phyloP scores from a whole-genome alignment of 495 filamentous ascomycete species.

The Aspergillus wentii region DNA sequence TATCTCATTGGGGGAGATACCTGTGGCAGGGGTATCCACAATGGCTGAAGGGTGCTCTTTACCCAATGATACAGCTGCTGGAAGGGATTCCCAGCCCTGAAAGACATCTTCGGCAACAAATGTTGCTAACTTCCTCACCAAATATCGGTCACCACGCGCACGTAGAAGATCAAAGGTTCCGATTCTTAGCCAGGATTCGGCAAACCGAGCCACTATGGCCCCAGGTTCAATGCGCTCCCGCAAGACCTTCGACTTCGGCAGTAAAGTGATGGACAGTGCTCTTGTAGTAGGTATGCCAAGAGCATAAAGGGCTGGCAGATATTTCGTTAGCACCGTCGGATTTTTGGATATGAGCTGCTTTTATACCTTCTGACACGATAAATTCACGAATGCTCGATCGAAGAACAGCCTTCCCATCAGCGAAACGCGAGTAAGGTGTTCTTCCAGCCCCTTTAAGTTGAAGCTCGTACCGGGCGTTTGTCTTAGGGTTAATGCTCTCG shows the following conservation, averaged over 20 bases:
- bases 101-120: constrained; percentile 86
- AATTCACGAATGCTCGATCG: constrained; percentile 91
- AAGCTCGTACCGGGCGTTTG: constrained; percentile 73
- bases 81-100: constrained; percentile 75
- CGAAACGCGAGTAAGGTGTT: constrained; percentile 93
- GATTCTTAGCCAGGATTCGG: constrained; percentile 85
- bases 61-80: constrained; percentile 39
- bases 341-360: not conserved
- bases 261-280: constrained; percentile 73
- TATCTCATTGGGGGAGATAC: constrained; percentile 49
- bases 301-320: constrained; percentile 58
- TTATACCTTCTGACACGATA: constrained; percentile 70
- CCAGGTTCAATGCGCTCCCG: constrained; percentile 88
- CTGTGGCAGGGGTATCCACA: constrained; percentile 37
- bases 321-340: constrained; percentile 2
- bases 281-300: constrained; percentile 82
- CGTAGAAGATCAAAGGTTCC: constrained; percentile 90
- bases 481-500: constrained; percentile 74
- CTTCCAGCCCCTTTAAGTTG: constrained; percentile 91
- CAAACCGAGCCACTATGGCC: constrained; percentile 86
- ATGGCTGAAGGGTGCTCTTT: constrained; percentile 31
- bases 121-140: constrained; percentile 67
- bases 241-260: constrained; percentile 64
- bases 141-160: constrained; percentile 69
- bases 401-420: constrained; percentile 94